Conservation (phyloP, 441 rosid species). For the Populus hybrid region DNA sequence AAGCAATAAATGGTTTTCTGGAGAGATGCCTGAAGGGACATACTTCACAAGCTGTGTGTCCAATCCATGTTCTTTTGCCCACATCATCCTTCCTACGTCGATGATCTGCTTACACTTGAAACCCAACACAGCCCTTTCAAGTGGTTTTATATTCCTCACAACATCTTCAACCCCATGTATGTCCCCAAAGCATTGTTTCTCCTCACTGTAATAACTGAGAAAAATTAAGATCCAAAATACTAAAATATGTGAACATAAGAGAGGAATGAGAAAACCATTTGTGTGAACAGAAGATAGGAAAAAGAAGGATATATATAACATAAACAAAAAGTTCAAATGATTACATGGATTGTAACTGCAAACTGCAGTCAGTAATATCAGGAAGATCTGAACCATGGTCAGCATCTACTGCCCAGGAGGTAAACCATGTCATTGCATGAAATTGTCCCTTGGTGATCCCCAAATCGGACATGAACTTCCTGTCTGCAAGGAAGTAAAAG, state of each 20-base stretch:
- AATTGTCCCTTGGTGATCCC: slow-evolving; percentile 67
- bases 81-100: slow-evolving; percentile 72
- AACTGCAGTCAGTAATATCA: slow-evolving; percentile 30
- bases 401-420: slow-evolving; percentile 97
- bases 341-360: slow-evolving; percentile 39
- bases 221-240: not conserved
- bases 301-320: not conserved
- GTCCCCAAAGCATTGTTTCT: slow-evolving; percentile 27
- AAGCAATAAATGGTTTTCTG: slow-evolving; percentile 70
- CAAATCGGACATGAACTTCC: slow-evolving; percentile 43
- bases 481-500: slow-evolving; percentile 42
- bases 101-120: slow-evolving; percentile 86
- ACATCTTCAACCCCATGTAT: slow-evolving; percentile 48
- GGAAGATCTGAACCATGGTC: slow-evolving; percentile 71
- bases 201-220: slow-evolving; percentile 30
- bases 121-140: slow-evolving; percentile 70
- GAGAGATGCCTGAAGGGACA: slow-evolving; percentile 64
- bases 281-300: not conserved
- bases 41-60: slow-evolving; percentile 60
- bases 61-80: slow-evolving; percentile 55
- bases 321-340: not conserved
- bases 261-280: not conserved
- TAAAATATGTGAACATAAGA: not conserved
- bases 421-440: slow-evolving; percentile 75
- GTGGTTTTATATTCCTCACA: slow-evolving; percentile 58